Evolutionary conservation across 805 yeast genomes (phyloP).

Genomic region (Ogataea methylovora): DNA sequence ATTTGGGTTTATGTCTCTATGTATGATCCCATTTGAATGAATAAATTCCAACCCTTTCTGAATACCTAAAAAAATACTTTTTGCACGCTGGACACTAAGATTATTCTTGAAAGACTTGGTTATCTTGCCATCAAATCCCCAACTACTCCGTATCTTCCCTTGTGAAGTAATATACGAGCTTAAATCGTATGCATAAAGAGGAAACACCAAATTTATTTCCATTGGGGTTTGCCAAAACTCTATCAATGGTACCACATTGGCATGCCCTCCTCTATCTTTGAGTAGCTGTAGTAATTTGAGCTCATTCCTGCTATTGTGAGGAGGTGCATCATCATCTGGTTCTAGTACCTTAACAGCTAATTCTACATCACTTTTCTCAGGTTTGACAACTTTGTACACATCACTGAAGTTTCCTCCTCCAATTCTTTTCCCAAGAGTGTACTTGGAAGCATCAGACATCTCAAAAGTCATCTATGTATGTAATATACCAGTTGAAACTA

Average conservation of each 20-base stretch:
- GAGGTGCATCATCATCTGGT: conserved; percentile 44
- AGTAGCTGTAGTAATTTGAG: conserved; percentile 26
- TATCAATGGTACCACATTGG: conserved; percentile 11
- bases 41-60: conserved; percentile 48
- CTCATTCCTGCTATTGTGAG: conserved; percentile 45
- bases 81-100: conserved; percentile 8
- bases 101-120: conserved; percentile 7
- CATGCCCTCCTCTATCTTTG: conserved; percentile 1
- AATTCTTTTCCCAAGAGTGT: conserved; percentile 15
- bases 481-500: too few relatives aligned
- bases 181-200: conserved; percentile 30
- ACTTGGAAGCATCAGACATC: conserved; percentile 7
- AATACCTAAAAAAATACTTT: conserved; percentile 27
- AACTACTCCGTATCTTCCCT: conserved; percentile 22
- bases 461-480: too few relatives aligned
- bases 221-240: conserved; percentile 12
- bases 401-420: conserved; percentile 39
- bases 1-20: conserved; percentile 77
- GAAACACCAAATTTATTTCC: conserved; percentile 36
- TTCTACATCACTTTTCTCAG: neutral
- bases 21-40: conserved; percentile 59
- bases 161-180: conserved; percentile 23
- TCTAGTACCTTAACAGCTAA: conserved; percentile 43
- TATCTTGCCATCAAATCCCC: conserved; percentile 9
- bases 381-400: conserved; percentile 24